phyloP scores from a whole-genome alignment of 2,329 filamentous ascomycete genomes.

The Monilinia fructigena region DNA sequence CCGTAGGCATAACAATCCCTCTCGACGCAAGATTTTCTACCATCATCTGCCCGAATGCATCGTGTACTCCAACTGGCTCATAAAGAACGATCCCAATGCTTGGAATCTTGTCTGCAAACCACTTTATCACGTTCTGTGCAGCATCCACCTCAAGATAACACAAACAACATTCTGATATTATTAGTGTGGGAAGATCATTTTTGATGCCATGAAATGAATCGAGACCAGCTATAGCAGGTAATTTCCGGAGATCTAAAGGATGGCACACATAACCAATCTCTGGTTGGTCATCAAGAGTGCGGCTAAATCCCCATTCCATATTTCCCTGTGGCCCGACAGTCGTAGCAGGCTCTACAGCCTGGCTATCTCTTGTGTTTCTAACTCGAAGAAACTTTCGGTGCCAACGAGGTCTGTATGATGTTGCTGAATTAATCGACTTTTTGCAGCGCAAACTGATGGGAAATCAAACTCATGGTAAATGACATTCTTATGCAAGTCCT shows the following conservation, averaged over 20 bases:
- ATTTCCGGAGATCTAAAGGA: conserved; percentile 41
- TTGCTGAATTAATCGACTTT: conserved; percentile 29
- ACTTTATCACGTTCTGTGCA: conserved; percentile 62
- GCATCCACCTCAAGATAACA: conserved; percentile 74
- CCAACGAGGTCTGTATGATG: conserved; percentile 14
- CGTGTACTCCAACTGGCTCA: conserved; percentile 80
- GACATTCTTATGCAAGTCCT: conserved; percentile 44
- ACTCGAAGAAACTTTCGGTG: conserved; percentile 7
- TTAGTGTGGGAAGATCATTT: conserved; percentile 68
- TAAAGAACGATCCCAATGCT: conserved; percentile 69
- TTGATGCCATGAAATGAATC: conserved; percentile 48
- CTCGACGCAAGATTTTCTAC: conserved; percentile 80
- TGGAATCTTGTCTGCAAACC: conserved; percentile 56
- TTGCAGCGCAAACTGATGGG: conserved; percentile 65
- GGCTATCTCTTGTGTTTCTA: not conserved
- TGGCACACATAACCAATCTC: conserved; percentile 49
- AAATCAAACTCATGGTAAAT: conserved; percentile 95
- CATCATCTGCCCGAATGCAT: conserved; percentile 91
- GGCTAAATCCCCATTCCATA: conserved; percentile 36
- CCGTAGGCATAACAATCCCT: conserved; percentile 79
- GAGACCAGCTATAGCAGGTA: conserved; percentile 28
- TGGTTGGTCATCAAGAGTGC: conserved; percentile 21
- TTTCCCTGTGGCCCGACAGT: conserved; percentile 23
- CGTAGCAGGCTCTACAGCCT: conserved; percentile 39
- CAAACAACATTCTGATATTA: conserved; percentile 94